A percentile compares a stretch with the other conserved stretches of the same genome.
Evolutionary conservation across 1,284 basidiomycete genomes (phyloP).

Genomic region (Kwoniella shivajii): DNA sequence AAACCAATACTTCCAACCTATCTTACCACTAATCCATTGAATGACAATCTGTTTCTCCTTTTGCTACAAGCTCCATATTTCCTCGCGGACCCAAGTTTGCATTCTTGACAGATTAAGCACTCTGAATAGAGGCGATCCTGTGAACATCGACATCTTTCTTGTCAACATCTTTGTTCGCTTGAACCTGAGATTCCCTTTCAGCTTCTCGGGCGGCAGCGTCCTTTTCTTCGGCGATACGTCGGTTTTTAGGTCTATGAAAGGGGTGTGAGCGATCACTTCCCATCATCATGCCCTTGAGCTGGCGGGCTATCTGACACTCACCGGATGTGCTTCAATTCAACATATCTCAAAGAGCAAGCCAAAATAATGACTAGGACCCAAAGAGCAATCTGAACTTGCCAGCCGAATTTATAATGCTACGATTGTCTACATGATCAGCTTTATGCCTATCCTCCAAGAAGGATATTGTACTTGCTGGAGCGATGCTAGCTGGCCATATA

Average conservation of each 20-base stretch:
- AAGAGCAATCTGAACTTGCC: constrained; percentile 41
- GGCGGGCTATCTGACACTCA: not conserved
- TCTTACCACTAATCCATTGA: too few relatives aligned
- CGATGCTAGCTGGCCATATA: constrained; percentile 43
- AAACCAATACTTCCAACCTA: too few relatives aligned
- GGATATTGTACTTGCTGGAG: constrained; percentile 21
- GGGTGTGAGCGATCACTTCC: not conserved
- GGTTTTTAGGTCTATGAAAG: constrained; percentile 28
- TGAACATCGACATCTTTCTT: constrained; percentile 6
- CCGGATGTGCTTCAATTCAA: constrained; percentile 34
- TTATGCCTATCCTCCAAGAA: not conserved
- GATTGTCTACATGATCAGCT: not conserved
- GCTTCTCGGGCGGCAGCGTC: constrained; percentile 12
- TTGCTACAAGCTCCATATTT: too few relatives aligned
- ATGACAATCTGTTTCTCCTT: too few relatives aligned
- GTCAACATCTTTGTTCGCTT: constrained; percentile 11
- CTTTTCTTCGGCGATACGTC: constrained; percentile 24
- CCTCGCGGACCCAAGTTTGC: too few relatives aligned
- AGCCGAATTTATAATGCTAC: constrained; percentile 41
- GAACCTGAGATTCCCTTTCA: not conserved
- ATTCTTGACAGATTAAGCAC: too few relatives aligned
- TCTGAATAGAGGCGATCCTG: constrained; percentile 1
- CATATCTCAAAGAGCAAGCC: constrained; percentile 22
- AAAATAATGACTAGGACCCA: constrained; percentile 35
- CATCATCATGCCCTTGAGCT: too few relatives aligned